Conservation (phyloP, 495 filamentous ascomycete species). For the Talaromyces ruber region DNA sequence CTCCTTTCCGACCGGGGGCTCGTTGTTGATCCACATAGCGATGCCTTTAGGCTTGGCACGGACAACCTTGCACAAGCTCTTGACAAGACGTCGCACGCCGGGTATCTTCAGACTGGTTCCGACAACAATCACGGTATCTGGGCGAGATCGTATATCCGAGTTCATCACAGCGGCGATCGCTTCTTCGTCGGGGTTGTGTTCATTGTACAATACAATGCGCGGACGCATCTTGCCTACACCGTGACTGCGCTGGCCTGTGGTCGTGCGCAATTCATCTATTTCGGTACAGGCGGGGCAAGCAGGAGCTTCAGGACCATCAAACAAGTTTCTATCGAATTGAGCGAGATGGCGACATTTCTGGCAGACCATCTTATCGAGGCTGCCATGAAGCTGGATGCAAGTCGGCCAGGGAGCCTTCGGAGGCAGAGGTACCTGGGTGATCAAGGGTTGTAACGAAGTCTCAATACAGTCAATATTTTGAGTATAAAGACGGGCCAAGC, state of each 20-base stretch:
- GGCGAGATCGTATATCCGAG: constrained; percentile 72
- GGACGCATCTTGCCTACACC: constrained; percentile 86
- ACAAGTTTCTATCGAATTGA: constrained; percentile 68
- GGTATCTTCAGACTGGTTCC: constrained; percentile 94
- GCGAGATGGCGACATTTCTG: constrained; percentile 76
- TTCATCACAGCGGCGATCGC: constrained; percentile 86
- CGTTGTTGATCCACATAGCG: constrained; percentile 89
- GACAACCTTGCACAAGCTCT: constrained; percentile 79
- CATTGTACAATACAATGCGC: constrained; percentile 94
- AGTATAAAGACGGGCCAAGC: constrained; percentile 85
- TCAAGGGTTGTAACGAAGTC: constrained; percentile 69
- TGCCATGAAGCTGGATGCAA: constrained; percentile 90
- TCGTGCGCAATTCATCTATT: constrained; percentile 65
- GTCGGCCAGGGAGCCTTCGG: constrained; percentile 85
- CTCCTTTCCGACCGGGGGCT: constrained; percentile 71
- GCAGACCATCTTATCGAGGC: constrained; percentile 92
- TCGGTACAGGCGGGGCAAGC: constrained; percentile 66
- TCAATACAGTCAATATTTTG: constrained; percentile 97
- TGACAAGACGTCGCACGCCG: constrained; percentile 78
- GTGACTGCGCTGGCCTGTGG: constrained; percentile 85
- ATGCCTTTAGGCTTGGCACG: constrained; percentile 77
- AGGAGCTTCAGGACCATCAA: constrained; percentile 79
- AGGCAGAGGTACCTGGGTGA: constrained; percentile 64
- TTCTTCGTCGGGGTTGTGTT: constrained; percentile 91
- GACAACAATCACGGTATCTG: constrained; percentile 88